Evolutionary conservation across 2,329 filamentous ascomycete genomes (phyloP).

Genomic region (Dendrostoma leiphaemia): DNA sequence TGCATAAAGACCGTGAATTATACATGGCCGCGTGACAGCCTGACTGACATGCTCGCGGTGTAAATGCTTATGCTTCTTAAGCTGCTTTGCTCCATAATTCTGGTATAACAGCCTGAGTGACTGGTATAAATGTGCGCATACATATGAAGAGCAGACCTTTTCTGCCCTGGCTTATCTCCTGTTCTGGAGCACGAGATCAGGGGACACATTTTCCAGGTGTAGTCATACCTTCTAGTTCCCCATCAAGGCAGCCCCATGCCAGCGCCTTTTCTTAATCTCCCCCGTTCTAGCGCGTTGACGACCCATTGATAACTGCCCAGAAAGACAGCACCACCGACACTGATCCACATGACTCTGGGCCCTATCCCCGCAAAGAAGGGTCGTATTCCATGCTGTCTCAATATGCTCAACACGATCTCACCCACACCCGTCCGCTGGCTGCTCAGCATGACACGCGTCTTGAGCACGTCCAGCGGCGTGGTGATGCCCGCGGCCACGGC

Average conservation of each 20-base stretch:
- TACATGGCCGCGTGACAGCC: no score
- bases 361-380: constrained; percentile 76
- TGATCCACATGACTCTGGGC: constrained; percentile 91
- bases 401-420: constrained; percentile 62
- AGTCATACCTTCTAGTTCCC: not conserved
- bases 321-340: constrained; percentile 90
- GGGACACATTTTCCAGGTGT: no score
- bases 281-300: constrained; percentile 66
- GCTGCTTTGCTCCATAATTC: no score
- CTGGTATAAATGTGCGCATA: no score
- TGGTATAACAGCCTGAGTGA: no score
- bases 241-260: not conserved
- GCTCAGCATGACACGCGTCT: constrained; percentile 94
- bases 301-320: constrained; percentile 90
- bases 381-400: constrained; percentile 59
- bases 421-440: constrained; percentile 61
- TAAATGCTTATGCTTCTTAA: no score
- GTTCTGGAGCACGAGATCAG: not conserved
- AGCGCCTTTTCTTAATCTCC: not conserved
- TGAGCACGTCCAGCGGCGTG: constrained; percentile 92
- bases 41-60: no score
- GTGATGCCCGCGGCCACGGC: constrained; percentile 84
- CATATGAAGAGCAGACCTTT: no score
- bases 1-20: no score
- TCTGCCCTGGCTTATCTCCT: not conserved